phyloP scores from a whole-genome alignment of 1,284 basidiomycete species.

The Ceraceosorus guamensis region DNA sequence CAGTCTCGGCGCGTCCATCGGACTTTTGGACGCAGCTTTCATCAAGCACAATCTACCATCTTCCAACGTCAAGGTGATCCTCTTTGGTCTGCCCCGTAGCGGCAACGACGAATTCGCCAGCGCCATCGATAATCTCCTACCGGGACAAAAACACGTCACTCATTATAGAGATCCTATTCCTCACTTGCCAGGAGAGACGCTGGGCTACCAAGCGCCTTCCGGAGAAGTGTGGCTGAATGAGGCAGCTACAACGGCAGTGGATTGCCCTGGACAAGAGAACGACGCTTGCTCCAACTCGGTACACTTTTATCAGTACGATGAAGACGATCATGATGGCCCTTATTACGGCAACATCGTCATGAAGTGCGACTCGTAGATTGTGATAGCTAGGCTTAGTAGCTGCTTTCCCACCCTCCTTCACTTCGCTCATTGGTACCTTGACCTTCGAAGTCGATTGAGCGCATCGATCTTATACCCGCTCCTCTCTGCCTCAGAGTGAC shows the following conservation, averaged over 20 bases:
- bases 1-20: conserved; percentile 37
- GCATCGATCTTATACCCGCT: no score
- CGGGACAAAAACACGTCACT: conserved; percentile 28
- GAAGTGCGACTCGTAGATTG: no score
- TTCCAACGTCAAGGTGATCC: conserved; percentile 18
- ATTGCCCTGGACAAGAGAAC: conserved; percentile 43
- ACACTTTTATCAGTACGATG: conserved; percentile 13
- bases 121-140: conserved; percentile 24
- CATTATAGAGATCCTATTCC: conserved; percentile 32
- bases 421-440: no score
- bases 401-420: no score
- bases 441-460: no score
- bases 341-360: conserved; percentile 8
- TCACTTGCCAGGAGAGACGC: conserved; percentile 18
- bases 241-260: conserved; percentile 21
- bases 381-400: no score
- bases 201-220: conserved; percentile 26
- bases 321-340: conserved; percentile 31
- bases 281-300: conserved; percentile 28
- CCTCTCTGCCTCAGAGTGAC: no score
- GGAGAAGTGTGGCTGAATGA: conserved; percentile 37
- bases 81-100: conserved; percentile 31
- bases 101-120: conserved; percentile 30
- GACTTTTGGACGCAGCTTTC: conserved; percentile 26
- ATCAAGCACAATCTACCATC: conserved; percentile 18